Evolutionary conservation across 1,284 basidiomycete genomes (phyloP).

Genomic region (Melanopsichium pennsylvanicum): DNA sequence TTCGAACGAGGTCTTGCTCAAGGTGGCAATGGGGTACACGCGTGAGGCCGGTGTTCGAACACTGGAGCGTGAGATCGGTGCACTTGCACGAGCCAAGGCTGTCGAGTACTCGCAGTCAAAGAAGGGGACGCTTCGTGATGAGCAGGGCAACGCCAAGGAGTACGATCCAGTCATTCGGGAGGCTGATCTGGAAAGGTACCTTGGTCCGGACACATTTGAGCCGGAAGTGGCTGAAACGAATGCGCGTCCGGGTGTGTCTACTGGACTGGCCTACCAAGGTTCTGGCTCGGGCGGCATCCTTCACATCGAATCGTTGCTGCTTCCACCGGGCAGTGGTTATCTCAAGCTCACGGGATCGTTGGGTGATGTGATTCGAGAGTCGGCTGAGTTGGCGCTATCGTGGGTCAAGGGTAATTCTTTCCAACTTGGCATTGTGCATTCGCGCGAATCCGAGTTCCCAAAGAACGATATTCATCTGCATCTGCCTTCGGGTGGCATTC

Average conservation of each 20-base stretch:
- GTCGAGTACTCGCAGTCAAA: conserved; percentile 79
- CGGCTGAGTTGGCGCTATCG: conserved; percentile 79
- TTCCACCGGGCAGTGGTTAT: conserved; percentile 75
- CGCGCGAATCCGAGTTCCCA: conserved; percentile 76
- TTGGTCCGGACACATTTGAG: conserved; percentile 83
- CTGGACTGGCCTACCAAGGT: conserved; percentile 86
- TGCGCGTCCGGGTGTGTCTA: conserved; percentile 76
- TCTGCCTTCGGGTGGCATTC: conserved; percentile 82
- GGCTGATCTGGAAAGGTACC: conserved; percentile 80
- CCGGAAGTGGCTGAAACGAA: conserved; percentile 79
- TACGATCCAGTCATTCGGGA: conserved; percentile 76
- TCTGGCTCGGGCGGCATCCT: conserved; percentile 86
- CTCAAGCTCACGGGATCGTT: conserved; percentile 82
- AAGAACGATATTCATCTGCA: conserved; percentile 87
- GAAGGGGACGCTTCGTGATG: conserved; percentile 68
- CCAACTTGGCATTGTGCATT: conserved; percentile 77
- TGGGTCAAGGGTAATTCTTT: conserved; percentile 78
- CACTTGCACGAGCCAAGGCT: conserved; percentile 75
- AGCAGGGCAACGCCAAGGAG: conserved; percentile 52
- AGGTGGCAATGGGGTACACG: conserved; percentile 80
- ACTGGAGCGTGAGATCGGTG: conserved; percentile 85
- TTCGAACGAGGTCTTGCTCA: conserved; percentile 75
- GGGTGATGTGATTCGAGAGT: conserved; percentile 79
- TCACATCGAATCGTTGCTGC: conserved; percentile 78
- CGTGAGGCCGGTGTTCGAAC: conserved; percentile 90